Conservation (phyloP, 306 rosid genomes). For the Cyclanthera cordifolia region DNA sequence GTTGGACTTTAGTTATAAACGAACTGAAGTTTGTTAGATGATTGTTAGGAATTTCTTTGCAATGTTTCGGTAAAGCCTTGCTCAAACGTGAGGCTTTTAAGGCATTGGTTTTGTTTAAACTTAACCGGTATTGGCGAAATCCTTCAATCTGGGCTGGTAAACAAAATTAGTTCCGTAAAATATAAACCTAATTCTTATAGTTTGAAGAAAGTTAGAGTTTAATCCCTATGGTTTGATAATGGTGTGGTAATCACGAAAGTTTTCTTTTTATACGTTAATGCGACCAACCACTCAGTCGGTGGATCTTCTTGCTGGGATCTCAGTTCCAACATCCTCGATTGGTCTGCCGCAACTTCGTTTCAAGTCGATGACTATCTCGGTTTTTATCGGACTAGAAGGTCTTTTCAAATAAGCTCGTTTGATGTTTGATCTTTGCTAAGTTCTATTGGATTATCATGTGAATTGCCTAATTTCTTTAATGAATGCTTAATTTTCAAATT, state of each 20-base stretch:
- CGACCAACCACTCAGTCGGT: slow-evolving; percentile 49
- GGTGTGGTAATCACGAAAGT: slow-evolving; percentile 38
- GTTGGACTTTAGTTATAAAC: too few relatives aligned
- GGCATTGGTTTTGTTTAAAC: too few relatives aligned
- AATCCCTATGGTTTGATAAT: too few relatives aligned
- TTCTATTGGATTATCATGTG: neutral
- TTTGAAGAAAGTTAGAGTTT: too few relatives aligned
- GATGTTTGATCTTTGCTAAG: neutral
- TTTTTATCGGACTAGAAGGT: slow-evolving; percentile 8
- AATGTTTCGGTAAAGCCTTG: too few relatives aligned
- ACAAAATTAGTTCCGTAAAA: too few relatives aligned
- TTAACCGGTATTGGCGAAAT: too few relatives aligned
- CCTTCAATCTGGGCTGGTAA: too few relatives aligned
- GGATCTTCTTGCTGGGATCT: slow-evolving; percentile 74
- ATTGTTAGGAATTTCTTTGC: too few relatives aligned
- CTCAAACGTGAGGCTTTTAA: too few relatives aligned
- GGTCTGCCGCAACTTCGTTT: slow-evolving; percentile 40
- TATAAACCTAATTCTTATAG: too few relatives aligned
- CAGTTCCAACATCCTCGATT: slow-evolving; percentile 32
- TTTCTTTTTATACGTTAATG: slow-evolving; percentile 43
- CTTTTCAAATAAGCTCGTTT: neutral
- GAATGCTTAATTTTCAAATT: neutral
- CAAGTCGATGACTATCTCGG: slow-evolving; percentile 58
- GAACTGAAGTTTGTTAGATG: too few relatives aligned
- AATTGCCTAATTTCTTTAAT: neutral